A percentile compares a stretch with the other conserved stretches of the same genome.
Evolutionary conservation across 768 basidiomycete species (phyloP).

Genomic region (Russula lepida): DNA sequence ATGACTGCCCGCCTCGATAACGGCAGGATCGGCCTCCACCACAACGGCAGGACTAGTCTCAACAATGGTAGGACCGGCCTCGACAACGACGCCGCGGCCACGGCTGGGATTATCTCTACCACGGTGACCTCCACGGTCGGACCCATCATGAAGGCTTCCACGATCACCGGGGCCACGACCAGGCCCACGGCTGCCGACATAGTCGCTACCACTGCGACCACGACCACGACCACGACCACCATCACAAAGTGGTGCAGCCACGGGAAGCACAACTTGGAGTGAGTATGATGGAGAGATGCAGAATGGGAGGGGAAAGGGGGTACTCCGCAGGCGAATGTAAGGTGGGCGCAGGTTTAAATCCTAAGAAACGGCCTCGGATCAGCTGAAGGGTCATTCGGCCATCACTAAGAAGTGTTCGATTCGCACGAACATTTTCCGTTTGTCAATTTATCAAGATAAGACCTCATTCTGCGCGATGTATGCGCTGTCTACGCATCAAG

Average conservation of each 20-base stretch:
- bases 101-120: not conserved
- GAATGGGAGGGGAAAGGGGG: not conserved
- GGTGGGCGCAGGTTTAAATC: not conserved
- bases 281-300: not conserved
- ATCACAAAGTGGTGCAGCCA: not conserved
- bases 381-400: not conserved
- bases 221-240: not conserved
- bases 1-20: not conserved
- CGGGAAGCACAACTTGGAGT: not conserved
- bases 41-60: no score
- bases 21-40: no score
- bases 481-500: not conserved
- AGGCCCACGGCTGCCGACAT: not conserved
- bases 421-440: not conserved
- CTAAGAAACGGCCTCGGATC: not conserved
- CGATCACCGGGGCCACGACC: constrained; percentile 12
- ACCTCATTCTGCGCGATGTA: not conserved
- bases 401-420: not conserved
- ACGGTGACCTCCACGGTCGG: not conserved
- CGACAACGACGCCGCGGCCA: not conserved
- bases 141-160: constrained; percentile 23
- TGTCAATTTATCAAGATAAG: not conserved
- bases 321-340: not conserved
- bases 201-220: no score
- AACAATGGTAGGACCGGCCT: not conserved